Evolutionary conservation across 331 rosid species (phyloP).

Genomic region (Cucumis variabilis): DNA sequence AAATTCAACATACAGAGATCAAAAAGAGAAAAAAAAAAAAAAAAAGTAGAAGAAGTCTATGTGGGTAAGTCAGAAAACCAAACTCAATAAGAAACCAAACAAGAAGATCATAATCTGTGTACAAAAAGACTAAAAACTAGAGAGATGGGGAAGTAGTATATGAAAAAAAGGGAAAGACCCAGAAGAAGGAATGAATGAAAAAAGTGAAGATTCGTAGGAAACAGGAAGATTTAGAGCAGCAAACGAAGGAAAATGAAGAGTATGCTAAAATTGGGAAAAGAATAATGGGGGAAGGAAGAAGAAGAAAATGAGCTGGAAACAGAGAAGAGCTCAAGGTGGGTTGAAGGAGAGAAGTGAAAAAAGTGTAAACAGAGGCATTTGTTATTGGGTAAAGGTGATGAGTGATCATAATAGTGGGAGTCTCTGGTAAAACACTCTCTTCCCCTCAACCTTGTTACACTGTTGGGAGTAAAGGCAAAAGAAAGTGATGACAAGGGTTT

Average conservation of each 20-base stretch:
- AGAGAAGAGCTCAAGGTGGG: neutral
- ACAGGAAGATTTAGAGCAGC: neutral
- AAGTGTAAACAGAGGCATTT: slow-evolving; percentile 2
- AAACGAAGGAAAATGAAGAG: neutral
- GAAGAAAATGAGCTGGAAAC: slow-evolving; percentile 12
- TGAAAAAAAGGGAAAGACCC: neutral
- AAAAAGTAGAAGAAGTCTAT: neutral
- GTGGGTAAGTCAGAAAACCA: slow-evolving; percentile 15
- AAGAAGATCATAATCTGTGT: neutral
- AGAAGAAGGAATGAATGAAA: slow-evolving; percentile 11
- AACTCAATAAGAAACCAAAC: slow-evolving; percentile 6
- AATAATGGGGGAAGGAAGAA: neutral
- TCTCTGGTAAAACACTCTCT: neutral
- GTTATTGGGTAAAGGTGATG: neutral
- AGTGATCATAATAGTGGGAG: neutral
- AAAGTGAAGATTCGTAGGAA: neutral
- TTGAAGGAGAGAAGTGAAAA: neutral
- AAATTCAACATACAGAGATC: neutral
- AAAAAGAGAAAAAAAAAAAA: too few relatives aligned
- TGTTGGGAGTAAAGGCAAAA: neutral
- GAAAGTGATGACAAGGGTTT: slow-evolving; percentile 10
- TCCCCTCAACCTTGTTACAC: neutral
- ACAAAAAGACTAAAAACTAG: slow-evolving; percentile 10
- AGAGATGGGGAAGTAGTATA: neutral
- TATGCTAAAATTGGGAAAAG: neutral